phyloP scores from a whole-genome alignment of 331 rosid species.

The Prunus yedoensis region DNA sequence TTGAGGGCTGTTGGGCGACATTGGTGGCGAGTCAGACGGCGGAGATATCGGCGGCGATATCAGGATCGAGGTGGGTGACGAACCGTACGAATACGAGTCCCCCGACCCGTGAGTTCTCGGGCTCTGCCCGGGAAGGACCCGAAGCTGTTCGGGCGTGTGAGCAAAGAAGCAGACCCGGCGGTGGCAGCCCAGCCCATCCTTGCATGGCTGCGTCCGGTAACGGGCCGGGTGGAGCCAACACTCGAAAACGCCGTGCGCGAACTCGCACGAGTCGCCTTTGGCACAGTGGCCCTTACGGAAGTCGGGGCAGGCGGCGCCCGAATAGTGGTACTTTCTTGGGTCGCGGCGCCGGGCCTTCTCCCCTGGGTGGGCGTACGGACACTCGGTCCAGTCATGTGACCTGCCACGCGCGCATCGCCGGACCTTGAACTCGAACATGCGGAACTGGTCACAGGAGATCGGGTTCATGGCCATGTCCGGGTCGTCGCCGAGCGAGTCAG shows the following conservation, averaged over 20 bases:
- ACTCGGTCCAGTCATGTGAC: conserved; percentile 91
- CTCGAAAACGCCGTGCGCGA: conserved; percentile 92
- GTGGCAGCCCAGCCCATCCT: conserved; percentile 64
- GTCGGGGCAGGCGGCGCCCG: conserved; percentile 68
- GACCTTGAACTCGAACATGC: conserved; percentile 85
- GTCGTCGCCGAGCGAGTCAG: conserved; percentile 30
- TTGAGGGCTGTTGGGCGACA: conserved; percentile 39
- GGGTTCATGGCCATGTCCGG: conserved; percentile 39
- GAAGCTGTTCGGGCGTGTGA: conserved; percentile 66
- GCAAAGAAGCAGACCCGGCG: conserved; percentile 88
- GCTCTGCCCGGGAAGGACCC: conserved; percentile 39
- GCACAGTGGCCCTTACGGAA: conserved; percentile 69
- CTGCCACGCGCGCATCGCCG: conserved; percentile 67
- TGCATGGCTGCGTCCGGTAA: conserved; percentile 83
- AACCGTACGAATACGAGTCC: conserved; percentile 30
- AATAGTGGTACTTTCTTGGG: conserved; percentile 64
- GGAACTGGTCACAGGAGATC: conserved; percentile 65
- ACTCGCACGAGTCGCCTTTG: conserved; percentile 69
- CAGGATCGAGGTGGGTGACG: conserved; percentile 65
- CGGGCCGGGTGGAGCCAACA: conserved; percentile 94
- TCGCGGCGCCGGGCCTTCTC: conserved; percentile 96
- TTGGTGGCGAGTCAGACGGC: conserved; percentile 53
- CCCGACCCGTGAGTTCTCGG: conserved; percentile 22
- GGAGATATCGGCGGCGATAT: conserved; percentile 43
- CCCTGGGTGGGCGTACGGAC: conserved; percentile 83